Evolutionary conservation across 2,329 filamentous ascomycete genomes (phyloP), one percentile per base, ranked within the genome.

Genomic region (Colletotrichum paranaense): DNA sequence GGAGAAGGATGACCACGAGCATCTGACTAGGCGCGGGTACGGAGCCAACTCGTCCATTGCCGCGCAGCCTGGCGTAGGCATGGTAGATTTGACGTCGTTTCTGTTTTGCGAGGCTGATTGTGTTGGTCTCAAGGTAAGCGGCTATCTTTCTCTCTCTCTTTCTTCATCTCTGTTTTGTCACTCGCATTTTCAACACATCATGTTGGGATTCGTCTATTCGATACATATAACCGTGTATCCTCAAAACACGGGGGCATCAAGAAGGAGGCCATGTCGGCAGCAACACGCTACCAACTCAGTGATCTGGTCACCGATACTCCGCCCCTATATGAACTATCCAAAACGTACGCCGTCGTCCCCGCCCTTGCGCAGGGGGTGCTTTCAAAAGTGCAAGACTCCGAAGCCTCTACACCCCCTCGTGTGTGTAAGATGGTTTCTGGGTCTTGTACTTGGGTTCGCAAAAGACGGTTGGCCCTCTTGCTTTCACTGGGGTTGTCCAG

Each of bases 61-160:
- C 22, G 93, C 95, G 1, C 88, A 88, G 46, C 71, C 86, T 8
- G 89, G 92, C 1, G 87, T 92, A 32, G 95, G 94, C 0, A 92
- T 98, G 76, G 92, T 98, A 65, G 95, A 98, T 79, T 85, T 95
- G 57, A 91, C 92, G 35, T 93, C 92, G 12, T 92, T 99, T 75
- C 84, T 98, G 28, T 84, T 98, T 57, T 83, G 88, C 0, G 87
- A 91, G 74, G 82, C 84, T 2, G 94, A 98, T 81, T 95, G 94
- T 62, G 52, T 62, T 26, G 78, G 79, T 38, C 66, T 85, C 26
- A 71, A 78, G 77, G 84, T 85, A 81, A 82, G 83, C 83, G 42
- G 22, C 11, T 35, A 62, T 42, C 46, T 71, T 63, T 57, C 67
- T 62, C 58, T 73, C 14, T 28, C 22, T 77, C 60, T 59, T 64